Evolutionary conservation across 2,329 filamentous ascomycete species (phyloP).

Genomic region (Colletotrichum melonis): DNA sequence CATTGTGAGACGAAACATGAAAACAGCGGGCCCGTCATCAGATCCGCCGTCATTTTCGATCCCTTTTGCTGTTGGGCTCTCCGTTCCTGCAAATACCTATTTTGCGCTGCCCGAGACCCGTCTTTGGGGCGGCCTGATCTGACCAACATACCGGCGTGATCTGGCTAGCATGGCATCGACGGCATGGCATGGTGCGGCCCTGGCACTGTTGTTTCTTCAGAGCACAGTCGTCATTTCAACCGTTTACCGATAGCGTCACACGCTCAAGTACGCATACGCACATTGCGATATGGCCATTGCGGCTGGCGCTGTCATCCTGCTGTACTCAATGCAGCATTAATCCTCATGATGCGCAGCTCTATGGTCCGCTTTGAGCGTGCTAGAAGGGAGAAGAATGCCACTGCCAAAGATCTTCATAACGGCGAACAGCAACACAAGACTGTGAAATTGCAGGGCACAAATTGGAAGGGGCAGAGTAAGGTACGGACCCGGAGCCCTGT

Average conservation of each 20-base stretch:
- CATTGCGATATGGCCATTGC: background rate
- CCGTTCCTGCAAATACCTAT: background rate
- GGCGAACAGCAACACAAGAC: background rate
- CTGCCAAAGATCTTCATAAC: background rate
- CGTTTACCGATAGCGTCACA: background rate
- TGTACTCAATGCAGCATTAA: background rate
- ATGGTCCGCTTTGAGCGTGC: no score
- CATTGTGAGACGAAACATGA: conserved; percentile 27
- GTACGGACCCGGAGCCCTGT: no score
- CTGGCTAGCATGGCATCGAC: conserved; percentile 1
- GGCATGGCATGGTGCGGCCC: background rate
- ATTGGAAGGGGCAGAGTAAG: background rate
- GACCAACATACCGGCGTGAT: background rate
- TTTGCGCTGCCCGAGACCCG: conserved; percentile 13
- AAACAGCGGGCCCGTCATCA: conserved; percentile 20
- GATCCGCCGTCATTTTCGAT: conserved; percentile 13
- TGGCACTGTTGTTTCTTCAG: background rate
- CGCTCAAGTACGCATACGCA: background rate
- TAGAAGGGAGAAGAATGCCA: background rate
- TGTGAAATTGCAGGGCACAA: background rate
- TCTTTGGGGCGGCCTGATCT: conserved; percentile 5
- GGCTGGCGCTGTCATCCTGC: background rate
- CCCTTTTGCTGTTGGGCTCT: conserved; percentile 9
- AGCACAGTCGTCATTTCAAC: background rate
- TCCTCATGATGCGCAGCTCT: background rate